Evolutionary conservation across 148 eudicot species (phyloP).

Genomic region (Pouteria glomerata): DNA sequence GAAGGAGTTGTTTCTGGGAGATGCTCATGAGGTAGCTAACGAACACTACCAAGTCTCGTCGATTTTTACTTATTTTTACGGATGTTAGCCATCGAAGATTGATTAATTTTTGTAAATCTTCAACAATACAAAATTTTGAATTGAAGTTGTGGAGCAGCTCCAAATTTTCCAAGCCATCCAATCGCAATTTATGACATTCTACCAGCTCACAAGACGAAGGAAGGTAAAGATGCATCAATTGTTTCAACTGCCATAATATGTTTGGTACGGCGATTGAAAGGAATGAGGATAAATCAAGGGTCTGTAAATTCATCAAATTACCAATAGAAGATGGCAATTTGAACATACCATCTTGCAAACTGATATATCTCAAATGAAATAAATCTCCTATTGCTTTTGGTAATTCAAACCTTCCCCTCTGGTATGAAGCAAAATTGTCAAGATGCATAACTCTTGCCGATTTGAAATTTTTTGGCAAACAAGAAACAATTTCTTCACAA

Average conservation of each 20-base stretch:
- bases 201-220: too few relatives aligned
- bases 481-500: too few relatives aligned
- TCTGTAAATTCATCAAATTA: conserved; percentile 17
- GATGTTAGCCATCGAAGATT: neutral
- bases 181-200: too few relatives aligned
- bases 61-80: too few relatives aligned
- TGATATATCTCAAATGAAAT: conserved; percentile 21
- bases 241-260: too few relatives aligned
- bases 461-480: conserved; percentile 1
- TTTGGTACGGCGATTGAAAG: neutral
- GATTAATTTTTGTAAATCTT: neutral
- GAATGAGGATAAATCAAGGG: conserved; percentile 12
- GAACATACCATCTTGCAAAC: conserved; percentile 2
- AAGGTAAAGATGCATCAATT: too few relatives aligned
- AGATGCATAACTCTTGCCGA: conserved; percentile 8
- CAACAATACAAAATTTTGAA: neutral
- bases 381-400: conserved; percentile 9
- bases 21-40: too few relatives aligned
- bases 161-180: too few relatives aligned
- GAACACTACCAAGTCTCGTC: too few relatives aligned
- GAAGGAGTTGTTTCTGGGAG: neutral
- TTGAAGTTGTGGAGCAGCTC: conserved; percentile 13
- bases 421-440: neutral
- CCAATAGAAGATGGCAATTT: conserved; percentile 12
- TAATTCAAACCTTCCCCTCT: neutral